Conservation (phyloP, 2,329 filamentous ascomycete genomes). For the Coniella vitis region DNA sequence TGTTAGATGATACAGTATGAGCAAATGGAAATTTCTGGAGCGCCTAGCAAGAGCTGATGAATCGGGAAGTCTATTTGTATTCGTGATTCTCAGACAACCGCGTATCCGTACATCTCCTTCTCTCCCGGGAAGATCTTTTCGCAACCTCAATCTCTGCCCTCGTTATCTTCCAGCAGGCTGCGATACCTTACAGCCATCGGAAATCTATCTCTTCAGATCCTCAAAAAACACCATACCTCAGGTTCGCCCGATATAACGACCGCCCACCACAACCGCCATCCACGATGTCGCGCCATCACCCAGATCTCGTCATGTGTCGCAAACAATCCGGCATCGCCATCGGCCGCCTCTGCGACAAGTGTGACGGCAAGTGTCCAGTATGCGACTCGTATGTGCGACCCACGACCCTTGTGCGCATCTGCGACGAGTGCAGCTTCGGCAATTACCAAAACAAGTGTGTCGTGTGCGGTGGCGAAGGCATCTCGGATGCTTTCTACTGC, state of each 20-base stretch:
- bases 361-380: constrained; percentile 97
- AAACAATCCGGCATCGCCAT: constrained; percentile 97
- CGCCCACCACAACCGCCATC: too few relatives aligned
- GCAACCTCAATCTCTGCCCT: too few relatives aligned
- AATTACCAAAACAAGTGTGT: constrained; percentile 99
- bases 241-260: too few relatives aligned
- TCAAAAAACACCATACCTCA: too few relatives aligned
- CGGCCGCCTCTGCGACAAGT: constrained; percentile 98
- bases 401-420: constrained; percentile 94
- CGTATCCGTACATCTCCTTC: too few relatives aligned
- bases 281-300: constrained; percentile 97
- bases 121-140: too few relatives aligned
- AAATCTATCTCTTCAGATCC: too few relatives aligned
- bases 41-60: constrained; percentile 5
- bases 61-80: background rate
- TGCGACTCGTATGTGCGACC: constrained; percentile 99
- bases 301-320: constrained; percentile 99
- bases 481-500: constrained; percentile 98
- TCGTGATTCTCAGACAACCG: too few relatives aligned
- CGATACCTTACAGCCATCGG: too few relatives aligned
- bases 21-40: constrained; percentile 3
- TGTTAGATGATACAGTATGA: too few relatives aligned
- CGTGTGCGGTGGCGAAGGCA: constrained; percentile 95
- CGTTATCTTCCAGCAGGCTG: too few relatives aligned
- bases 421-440: constrained; percentile 98